Evolutionary conservation across 805 yeast genomes (phyloP).

Genomic region (Lipomyces mesembrius): DNA sequence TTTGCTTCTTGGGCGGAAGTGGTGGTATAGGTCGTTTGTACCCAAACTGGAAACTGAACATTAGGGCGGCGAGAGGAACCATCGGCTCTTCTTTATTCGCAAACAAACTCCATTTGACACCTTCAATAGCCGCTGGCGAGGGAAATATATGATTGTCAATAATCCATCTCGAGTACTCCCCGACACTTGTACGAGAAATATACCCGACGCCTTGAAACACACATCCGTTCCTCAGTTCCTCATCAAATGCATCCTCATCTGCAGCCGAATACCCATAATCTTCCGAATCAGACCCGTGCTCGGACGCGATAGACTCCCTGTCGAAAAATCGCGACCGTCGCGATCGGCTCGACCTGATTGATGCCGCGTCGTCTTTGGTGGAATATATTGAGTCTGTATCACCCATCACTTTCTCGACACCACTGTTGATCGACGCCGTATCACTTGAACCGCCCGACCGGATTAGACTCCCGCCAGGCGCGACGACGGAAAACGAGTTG

Average conservation of each 20-base stretch:
- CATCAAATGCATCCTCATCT: constrained; percentile 22
- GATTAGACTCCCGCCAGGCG: constrained; percentile 29
- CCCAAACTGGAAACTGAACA: constrained; percentile 27
- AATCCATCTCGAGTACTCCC: constrained; percentile 35
- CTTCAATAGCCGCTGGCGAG: constrained; percentile 30
- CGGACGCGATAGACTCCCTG: constrained; percentile 22
- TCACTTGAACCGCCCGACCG: neutral
- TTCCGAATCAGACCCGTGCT: constrained; percentile 19
- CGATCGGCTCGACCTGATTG: constrained; percentile 30
- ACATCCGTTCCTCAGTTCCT: constrained; percentile 33
- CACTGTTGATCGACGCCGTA: constrained; percentile 5
- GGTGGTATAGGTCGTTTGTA: constrained; percentile 26
- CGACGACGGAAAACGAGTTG: constrained; percentile 27
- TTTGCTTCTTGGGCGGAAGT: constrained; percentile 10
- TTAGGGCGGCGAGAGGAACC: constrained; percentile 25
- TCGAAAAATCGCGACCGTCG: constrained; percentile 28
- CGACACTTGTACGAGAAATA: constrained; percentile 29
- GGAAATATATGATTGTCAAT: constrained; percentile 36
- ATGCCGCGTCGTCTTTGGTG: constrained; percentile 27
- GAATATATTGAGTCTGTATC: constrained; percentile 33
- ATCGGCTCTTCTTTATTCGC: constrained; percentile 27
- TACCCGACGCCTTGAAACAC: constrained; percentile 35
- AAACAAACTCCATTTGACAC: constrained; percentile 30
- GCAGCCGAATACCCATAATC: constrained; percentile 17
- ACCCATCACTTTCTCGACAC: constrained; percentile 6